Conservation (phyloP, 306 rosid species). For the Vachellia collinsii region DNA sequence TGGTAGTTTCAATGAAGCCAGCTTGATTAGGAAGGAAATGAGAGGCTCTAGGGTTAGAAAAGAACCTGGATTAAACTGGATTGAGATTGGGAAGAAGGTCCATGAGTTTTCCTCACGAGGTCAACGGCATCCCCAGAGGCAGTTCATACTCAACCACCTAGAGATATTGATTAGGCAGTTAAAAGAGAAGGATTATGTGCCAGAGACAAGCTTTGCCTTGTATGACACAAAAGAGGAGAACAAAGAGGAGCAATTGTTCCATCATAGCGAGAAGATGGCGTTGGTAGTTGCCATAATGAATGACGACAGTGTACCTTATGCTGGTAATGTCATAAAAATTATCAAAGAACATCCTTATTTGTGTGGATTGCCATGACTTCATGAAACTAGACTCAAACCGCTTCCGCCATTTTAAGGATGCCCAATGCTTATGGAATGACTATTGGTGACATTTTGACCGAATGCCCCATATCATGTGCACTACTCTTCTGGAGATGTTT, state of each 20-base stretch:
- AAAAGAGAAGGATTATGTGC: conserved; percentile 79
- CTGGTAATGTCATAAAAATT: conserved; percentile 56
- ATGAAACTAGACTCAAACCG: conserved; percentile 90
- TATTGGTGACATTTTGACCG: conserved; percentile 58
- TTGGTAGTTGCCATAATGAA: conserved; percentile 69
- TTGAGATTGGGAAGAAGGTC: conserved; percentile 69
- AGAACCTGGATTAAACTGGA: conserved; percentile 89
- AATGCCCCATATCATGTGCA: not conserved
- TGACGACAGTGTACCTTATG: conserved; percentile 45
- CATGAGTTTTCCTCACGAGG: conserved; percentile 90
- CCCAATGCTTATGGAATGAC: conserved; percentile 76
- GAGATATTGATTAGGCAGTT: conserved; percentile 64
- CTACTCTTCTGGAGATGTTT: not conserved
- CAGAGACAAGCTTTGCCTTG: conserved; percentile 66
- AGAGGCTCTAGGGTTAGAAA: conserved; percentile 68
- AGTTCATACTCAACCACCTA: conserved; percentile 51
- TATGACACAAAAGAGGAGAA: conserved; percentile 76
- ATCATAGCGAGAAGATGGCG: conserved; percentile 92
- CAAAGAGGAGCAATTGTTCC: conserved; percentile 72
- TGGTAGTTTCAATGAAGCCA: conserved; percentile 66
- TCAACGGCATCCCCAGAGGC: conserved; percentile 54
- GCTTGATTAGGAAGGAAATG: conserved; percentile 73
- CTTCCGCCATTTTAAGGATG: conserved; percentile 72
- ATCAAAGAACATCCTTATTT: conserved; percentile 90
- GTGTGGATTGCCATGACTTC: conserved; percentile 88